Conservation (phyloP, 768 basidiomycete species). For the Austroboletus festivus region DNA sequence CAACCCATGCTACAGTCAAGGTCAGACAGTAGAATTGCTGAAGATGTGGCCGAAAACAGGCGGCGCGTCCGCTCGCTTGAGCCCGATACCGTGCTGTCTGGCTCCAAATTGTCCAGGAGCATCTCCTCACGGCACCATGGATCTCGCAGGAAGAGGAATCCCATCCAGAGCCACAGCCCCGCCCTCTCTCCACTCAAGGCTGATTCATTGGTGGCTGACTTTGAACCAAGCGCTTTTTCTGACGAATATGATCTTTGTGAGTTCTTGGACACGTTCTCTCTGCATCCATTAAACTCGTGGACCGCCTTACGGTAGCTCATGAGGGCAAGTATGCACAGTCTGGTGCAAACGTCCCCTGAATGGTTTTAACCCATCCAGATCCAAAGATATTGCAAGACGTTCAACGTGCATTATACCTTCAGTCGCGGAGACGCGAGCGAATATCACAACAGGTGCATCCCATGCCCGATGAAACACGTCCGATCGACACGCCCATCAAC, state of each 20-base stretch:
- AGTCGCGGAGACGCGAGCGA: constrained; percentile 73
- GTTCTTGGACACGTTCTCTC: constrained; percentile 26
- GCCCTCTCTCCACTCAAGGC: constrained; percentile 22
- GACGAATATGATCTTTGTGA: constrained; percentile 78
- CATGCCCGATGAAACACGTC: constrained; percentile 20
- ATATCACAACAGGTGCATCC: constrained; percentile 24
- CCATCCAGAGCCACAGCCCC: constrained; percentile 11
- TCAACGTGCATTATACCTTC: constrained; percentile 68
- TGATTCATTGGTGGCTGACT: constrained; percentile 31
- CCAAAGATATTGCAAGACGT: constrained; percentile 80
- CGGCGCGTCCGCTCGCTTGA: constrained; percentile 23
- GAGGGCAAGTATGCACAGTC: constrained; percentile 53
- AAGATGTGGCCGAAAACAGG: constrained; percentile 14
- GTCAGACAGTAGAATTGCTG: constrained; percentile 10
- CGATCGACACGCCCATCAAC: constrained; percentile 26
- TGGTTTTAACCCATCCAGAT: constrained; percentile 41
- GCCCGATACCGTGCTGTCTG: constrained; percentile 14
- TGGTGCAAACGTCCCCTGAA: constrained; percentile 9
- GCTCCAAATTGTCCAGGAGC: constrained; percentile 13
- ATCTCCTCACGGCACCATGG: constrained; percentile 11
- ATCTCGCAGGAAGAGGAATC: constrained; percentile 20
- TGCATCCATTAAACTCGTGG: constrained; percentile 11
- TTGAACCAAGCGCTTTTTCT: constrained; percentile 49
- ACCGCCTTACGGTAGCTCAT: constrained; percentile 46
- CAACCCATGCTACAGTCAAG: constrained; percentile 12